Percentiles rank a stretch among this genome's conserved stretches.
Conservation (phyloP, 148 eudicot genomes). For the Vaccinium myrtillus region DNA sequence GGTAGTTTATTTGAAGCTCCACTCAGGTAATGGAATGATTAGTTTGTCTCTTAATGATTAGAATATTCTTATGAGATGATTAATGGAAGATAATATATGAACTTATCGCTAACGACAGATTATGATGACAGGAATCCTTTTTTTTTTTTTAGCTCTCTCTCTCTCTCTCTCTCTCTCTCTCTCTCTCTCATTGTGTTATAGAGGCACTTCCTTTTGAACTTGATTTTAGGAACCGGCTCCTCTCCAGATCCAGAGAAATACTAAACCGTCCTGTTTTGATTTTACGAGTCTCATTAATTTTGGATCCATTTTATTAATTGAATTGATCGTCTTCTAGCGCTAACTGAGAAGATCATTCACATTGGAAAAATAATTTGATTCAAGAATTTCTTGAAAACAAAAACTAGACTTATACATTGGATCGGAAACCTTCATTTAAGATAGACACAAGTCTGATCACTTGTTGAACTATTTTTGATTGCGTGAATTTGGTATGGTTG, state of each 20-base stretch:
- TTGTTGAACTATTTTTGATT: not conserved
- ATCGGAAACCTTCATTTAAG: not conserved
- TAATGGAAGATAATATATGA: conserved; percentile 11
- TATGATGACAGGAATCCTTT: conserved; percentile 10
- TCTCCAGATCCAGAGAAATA: not conserved
- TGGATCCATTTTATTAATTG: not conserved
- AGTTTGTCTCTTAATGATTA: conserved; percentile 15
- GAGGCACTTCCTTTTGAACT: conserved; percentile 1
- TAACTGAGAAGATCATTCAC: not conserved
- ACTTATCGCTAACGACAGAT: conserved; percentile 2
- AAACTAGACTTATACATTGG: not conserved
- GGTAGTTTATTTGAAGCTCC: not conserved
- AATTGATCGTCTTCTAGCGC: not conserved
- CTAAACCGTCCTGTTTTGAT: not conserved
- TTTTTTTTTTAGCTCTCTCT: too few relatives aligned
- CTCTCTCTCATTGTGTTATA: not conserved
- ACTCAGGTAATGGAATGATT: conserved; percentile 21
- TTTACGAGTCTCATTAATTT: too few relatives aligned
- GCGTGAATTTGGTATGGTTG: too few relatives aligned
- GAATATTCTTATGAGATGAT: not conserved
- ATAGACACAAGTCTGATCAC: not conserved
- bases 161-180: accelerated
- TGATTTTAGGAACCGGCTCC: not conserved
- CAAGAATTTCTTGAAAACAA: not conserved
- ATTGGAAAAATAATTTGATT: not conserved